These are phyloP conservation scores for Suillus brevipes DNA, from an alignment of 768 basidiomycete species.

Conservation along the genomic window DNA sequence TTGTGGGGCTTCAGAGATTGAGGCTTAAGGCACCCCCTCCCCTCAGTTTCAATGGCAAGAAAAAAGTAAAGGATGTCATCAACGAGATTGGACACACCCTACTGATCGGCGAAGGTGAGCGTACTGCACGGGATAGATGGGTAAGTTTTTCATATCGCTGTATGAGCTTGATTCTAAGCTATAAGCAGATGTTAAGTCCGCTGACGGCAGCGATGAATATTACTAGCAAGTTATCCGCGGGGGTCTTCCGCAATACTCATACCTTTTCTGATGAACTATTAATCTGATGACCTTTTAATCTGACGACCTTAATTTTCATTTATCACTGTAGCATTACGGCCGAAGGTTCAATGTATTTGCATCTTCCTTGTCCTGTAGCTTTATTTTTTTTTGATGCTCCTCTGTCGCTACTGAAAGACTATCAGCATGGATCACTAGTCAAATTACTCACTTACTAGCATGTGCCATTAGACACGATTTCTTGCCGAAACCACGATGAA, in stretches of 20 bases:
- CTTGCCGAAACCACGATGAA: neutral
- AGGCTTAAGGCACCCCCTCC: conserved; percentile 9
- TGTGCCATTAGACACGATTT: neutral
- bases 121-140: neutral
- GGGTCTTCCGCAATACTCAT: neutral
- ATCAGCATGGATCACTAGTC: neutral
- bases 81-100: neutral
- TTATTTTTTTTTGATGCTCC: neutral
- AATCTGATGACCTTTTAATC: neutral
- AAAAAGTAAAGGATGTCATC: neutral
- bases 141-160: conserved; percentile 3
- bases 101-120: neutral
- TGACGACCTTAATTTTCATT: neutral
- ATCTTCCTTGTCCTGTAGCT: neutral
- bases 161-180: neutral
- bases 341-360: neutral
- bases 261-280: neutral
- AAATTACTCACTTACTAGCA: neutral
- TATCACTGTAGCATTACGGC: neutral
- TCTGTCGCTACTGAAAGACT: neutral
- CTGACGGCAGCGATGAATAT: conserved; percentile 8
- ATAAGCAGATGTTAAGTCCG: conserved; percentile 1
- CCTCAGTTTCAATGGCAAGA: neutral
- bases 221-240: conserved; percentile 16
- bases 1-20: conserved; percentile 11